Percentiles rank a stretch among this genome's conserved stretches.
These are phyloP conservation scores for Camptophora hylomeconis DNA, from an alignment of 2,329 filamentous ascomycete genomes.

Conservation along the genomic window DNA sequence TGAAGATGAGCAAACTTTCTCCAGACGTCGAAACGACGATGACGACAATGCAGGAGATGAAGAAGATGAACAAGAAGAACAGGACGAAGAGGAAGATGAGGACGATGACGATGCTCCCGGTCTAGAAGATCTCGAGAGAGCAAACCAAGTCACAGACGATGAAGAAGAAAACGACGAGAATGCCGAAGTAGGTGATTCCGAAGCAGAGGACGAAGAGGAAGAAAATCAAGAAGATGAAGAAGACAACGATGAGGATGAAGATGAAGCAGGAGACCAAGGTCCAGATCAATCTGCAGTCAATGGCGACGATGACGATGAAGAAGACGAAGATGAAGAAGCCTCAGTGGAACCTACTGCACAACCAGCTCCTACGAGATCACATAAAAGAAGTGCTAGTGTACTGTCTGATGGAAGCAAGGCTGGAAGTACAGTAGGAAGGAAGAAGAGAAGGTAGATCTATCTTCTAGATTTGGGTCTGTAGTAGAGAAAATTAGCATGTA, in stretches of 20 bases:
- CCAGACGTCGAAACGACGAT: slow-evolving; percentile 6
- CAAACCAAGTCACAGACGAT: slow-evolving; percentile 4
- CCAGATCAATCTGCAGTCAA: not conserved
- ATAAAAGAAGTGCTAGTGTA: slow-evolving; percentile 75
- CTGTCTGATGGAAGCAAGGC: slow-evolving; percentile 49
- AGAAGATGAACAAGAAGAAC: slow-evolving; percentile 9
- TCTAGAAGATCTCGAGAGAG: slow-evolving; percentile 5
- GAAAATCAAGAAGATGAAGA: slow-evolving; percentile 6
- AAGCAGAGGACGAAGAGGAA: slow-evolving; percentile 3
- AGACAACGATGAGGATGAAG: slow-evolving; percentile 8
- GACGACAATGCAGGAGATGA: slow-evolving; percentile 9
- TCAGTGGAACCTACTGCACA: slow-evolving; percentile 6
- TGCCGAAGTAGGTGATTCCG: slow-evolving; percentile 7
- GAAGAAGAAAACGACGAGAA: slow-evolving; percentile 9
- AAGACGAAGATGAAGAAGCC: slow-evolving; percentile 8
- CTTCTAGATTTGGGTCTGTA: too few species aligned
- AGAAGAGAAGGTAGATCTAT: too few species aligned
- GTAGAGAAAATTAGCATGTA: too few species aligned
- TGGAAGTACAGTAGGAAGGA: slow-evolving; percentile 15
- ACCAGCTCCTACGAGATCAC: slow-evolving; percentile 19
- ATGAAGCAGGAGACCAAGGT: slow-evolving; percentile 2
- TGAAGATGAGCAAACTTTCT: slow-evolving; percentile 5
- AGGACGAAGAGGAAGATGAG: slow-evolving; percentile 7
- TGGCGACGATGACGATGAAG: slow-evolving; percentile 4
- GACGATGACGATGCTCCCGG: slow-evolving; percentile 6